Percentiles rank a stretch among this genome's conserved stretches.
Conservation (phyloP, 2,329 filamentous ascomycete genomes). For the Epichloe baconii region DNA sequence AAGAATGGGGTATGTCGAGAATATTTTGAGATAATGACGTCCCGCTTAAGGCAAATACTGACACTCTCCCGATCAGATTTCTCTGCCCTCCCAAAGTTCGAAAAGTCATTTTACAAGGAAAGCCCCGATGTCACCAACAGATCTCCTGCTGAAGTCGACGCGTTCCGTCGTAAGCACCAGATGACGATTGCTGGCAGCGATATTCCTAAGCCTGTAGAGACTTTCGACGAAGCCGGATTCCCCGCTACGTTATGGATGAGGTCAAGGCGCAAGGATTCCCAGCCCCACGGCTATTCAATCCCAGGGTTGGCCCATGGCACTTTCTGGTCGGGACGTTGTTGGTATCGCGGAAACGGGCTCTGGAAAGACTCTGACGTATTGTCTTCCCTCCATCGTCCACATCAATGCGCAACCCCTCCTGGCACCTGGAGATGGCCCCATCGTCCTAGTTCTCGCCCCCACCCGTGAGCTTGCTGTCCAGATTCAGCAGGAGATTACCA, state of each 20-base stretch:
- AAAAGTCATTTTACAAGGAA: slow-evolving; percentile 99
- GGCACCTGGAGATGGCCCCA: slow-evolving; percentile 87
- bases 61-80: slow-evolving; percentile 44
- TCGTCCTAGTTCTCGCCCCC: slow-evolving; percentile 88
- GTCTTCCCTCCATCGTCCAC: slow-evolving; percentile 94
- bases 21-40: not conserved
- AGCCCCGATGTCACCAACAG: slow-evolving; percentile 64
- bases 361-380: slow-evolving; percentile 98
- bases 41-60: slow-evolving; percentile 9
- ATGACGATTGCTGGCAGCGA: slow-evolving; percentile 71
- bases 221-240: slow-evolving; percentile 95
- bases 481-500: slow-evolving; percentile 97
- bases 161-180: slow-evolving; percentile 73
- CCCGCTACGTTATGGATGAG: slow-evolving; percentile 92
- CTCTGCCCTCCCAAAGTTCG: slow-evolving; percentile 76
- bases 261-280: slow-evolving; percentile 97
- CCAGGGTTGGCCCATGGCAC: slow-evolving; percentile 97
- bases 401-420: slow-evolving; percentile 98
- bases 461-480: slow-evolving; percentile 97
- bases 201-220: slow-evolving; percentile 88
- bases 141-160: slow-evolving; percentile 66
- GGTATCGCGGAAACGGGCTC: slow-evolving; percentile 99
- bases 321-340: slow-evolving; percentile 94
- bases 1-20: slow-evolving; percentile 64
- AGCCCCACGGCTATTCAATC: slow-evolving; percentile 89